Evolutionary conservation across 2,329 filamentous ascomycete species (phyloP), one percentile per base, ranked within the genome.

Genomic region (Endoconidiophora laricicola): DNA sequence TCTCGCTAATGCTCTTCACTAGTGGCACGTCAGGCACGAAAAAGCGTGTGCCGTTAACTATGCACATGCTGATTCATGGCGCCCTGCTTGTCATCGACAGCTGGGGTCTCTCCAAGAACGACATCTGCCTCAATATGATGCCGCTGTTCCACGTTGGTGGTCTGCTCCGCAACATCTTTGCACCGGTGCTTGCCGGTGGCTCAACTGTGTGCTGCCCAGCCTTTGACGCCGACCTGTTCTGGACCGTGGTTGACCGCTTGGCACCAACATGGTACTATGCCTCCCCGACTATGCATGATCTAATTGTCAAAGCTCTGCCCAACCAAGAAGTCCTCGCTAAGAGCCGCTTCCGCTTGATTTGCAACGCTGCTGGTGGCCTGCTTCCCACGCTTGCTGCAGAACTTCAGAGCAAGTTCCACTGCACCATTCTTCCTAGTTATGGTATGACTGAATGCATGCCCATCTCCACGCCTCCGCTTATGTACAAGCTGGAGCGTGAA

Each of bases 391-490:
- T 76, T 38, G 72, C 72, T 0, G 58, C 60, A 24, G 68, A 67
- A 48, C 62, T 76, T 7, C 64, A 65, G 14, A 66, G 72, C 51
- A 71, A 66, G 0, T 77, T 76, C 59, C 60, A 65, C 9, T 73
- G 70, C 50, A 65, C 64, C 2, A 67, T 77, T 2, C 62, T 77
- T 16, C 73, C 73, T 2, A 74, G 71, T 54, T 76, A 77, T 55
- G 73, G 72, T 16, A 76, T 77, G 73, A 77, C 73, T 1, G 73
- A 76, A 61, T 76, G 72, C 55, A 75, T 75, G 70, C 73, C 72
- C 0, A 75, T 76, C 44, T 72, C 70, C 2, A 73, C 71, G 2
- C 73, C 73, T 2, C 72, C 71, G 0, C 60, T 73, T n/a, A 58
- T 68, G 54, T 76, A 76, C 56, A 60, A 61, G 24, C 63, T 76